Evolutionary conservation across 1,139 yeast species (phyloP).

Genomic region (Trichomonascaceae sp.): DNA sequence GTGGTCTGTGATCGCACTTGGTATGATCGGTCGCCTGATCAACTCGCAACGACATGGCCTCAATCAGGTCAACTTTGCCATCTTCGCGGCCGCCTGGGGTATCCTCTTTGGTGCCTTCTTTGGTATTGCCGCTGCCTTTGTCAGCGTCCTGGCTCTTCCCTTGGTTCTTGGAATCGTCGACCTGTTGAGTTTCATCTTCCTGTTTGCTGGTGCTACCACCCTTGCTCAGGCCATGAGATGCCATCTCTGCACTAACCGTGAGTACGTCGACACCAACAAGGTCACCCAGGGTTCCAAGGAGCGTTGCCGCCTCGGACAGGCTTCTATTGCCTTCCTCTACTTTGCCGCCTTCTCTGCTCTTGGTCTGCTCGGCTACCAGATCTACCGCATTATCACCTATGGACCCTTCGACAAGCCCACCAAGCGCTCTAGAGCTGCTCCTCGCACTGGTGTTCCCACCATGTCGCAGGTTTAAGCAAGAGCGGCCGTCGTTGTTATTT

Average conservation of each 20-base stretch:
- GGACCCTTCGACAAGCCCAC: conserved; percentile 57
- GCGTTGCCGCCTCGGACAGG: conserved; percentile 95
- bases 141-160: conserved; percentile 81
- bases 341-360: conserved; percentile 68
- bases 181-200: conserved; percentile 78
- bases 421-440: conserved; percentile 33
- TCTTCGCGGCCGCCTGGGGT: conserved; percentile 81
- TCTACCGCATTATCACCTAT: conserved; percentile 43
- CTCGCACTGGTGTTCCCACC: conserved; percentile 79
- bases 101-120: conserved; percentile 67
- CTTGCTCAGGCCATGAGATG: conserved; percentile 78
- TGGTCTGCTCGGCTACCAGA: conserved; percentile 52
- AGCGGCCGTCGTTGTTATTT: too few species aligned
- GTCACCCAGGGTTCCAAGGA: conserved; percentile 62
- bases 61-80: conserved; percentile 78
- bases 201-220: conserved; percentile 90
- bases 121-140: conserved; percentile 65
- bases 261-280: conserved; percentile 49
- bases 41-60: conserved; percentile 43
- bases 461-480: conserved; percentile 68
- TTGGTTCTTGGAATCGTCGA: conserved; percentile 59
- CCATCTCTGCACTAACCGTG: conserved; percentile 68
- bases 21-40: conserved; percentile 75
- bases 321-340: conserved; percentile 80
- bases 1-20: conserved; percentile 65